Percentiles rank a stretch among this genome's conserved stretches.
phyloP scores from a whole-genome alignment of 192 early-diverging fungal genomes.

The Endogone sp. region DNA sequence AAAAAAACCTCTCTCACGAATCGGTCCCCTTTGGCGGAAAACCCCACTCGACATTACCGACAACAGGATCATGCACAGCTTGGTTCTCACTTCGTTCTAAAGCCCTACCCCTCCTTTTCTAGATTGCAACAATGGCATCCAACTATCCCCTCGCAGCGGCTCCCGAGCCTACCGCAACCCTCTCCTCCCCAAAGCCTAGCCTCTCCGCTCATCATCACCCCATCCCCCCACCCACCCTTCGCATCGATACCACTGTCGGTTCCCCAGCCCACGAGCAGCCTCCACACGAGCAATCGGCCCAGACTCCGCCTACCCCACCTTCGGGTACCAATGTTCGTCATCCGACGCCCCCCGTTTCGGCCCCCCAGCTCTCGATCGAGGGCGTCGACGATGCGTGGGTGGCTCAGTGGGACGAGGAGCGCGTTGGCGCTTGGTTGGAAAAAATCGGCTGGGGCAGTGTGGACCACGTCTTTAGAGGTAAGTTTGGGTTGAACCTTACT shows the following conservation, averaged over 20 bases:
- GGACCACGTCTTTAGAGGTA: not conserved
- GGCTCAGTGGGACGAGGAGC: not conserved
- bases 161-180: too few species aligned
- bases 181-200: not conserved
- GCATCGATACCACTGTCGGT: not conserved
- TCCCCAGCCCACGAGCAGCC: not conserved
- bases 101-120: too few species aligned
- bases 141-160: too few species aligned
- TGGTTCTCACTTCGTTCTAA: too few species aligned
- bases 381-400: not conserved
- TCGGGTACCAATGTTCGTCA: not conserved
- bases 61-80: too few species aligned
- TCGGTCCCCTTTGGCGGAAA: too few species aligned
- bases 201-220: not conserved
- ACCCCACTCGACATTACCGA: too few species aligned
- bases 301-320: not conserved
- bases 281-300: not conserved
- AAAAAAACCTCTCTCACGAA: too few species aligned
- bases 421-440: not conserved
- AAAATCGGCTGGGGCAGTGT: not conserved
- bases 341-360: not conserved
- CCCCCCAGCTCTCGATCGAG: not conserved
- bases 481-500: not conserved
- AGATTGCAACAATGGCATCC: too few species aligned
- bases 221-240: not conserved